A percentile compares a stretch with the other conserved stretches of the same genome.
phyloP scores from a whole-genome alignment of 1,284 basidiomycete species.

The Leccinum subfulvum region DNA sequence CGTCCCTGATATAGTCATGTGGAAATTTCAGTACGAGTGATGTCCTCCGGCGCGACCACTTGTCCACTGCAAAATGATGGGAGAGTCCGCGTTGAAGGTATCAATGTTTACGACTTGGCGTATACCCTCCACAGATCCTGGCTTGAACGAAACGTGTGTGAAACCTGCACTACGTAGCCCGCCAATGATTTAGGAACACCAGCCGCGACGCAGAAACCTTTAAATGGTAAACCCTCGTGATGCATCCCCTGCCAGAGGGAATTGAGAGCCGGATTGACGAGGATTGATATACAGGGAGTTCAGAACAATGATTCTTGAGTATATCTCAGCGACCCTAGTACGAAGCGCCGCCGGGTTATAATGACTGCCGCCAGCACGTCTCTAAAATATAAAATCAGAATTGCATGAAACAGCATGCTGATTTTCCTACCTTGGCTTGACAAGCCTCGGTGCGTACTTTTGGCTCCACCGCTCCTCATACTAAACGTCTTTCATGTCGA shows the following conservation, averaged over 20 bases:
- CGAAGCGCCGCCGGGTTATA: constrained; percentile 90
- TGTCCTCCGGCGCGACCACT: constrained; percentile 98
- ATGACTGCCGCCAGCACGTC: constrained; percentile 97
- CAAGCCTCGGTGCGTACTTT: constrained; percentile 81
- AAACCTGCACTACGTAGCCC: constrained; percentile 79
- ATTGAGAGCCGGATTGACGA: constrained; percentile 94
- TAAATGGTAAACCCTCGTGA: constrained; percentile 90
- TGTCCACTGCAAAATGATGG: constrained; percentile 98
- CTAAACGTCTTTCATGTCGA: constrained; percentile 64
- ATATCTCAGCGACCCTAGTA: constrained; percentile 84
- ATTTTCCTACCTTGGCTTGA: constrained; percentile 79
- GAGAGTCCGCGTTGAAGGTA: constrained; percentile 90
- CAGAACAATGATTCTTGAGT: constrained; percentile 71
- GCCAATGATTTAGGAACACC: constrained; percentile 90
- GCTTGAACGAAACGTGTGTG: constrained; percentile 96
- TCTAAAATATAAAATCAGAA: constrained; percentile 39
- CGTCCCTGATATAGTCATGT: constrained; percentile 90
- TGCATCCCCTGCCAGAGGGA: constrained; percentile 96
- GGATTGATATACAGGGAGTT: constrained; percentile 99
- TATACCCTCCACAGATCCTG: constrained; percentile 95
- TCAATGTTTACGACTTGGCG: constrained; percentile 97
- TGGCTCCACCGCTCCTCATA: constrained; percentile 90
- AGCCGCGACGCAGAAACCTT: constrained; percentile 98
- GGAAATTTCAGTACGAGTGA: constrained; percentile 98
- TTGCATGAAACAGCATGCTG: constrained; percentile 1